A percentile compares a stretch with the other conserved stretches of the same genome.
Evolutionary conservation across 495 filamentous ascomycete species (phyloP).

Genomic region (Daldinia concentrica): DNA sequence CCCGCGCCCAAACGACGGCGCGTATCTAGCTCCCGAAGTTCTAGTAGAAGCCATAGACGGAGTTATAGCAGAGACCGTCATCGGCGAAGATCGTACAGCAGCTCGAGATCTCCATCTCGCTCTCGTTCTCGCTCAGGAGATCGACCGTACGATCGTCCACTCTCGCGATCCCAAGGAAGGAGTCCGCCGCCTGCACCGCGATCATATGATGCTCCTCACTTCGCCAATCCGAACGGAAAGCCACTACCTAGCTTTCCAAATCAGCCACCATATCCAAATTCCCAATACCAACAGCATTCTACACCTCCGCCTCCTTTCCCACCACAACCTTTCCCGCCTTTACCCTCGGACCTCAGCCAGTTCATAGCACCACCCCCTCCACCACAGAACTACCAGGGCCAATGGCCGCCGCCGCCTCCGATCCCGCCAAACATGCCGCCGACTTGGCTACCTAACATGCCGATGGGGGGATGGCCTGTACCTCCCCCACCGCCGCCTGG

Average conservation of each 20-base stretch:
- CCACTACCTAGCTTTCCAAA: conserved; percentile 32
- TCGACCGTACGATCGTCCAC: conserved; percentile 31
- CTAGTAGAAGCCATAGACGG: conserved; percentile 27
- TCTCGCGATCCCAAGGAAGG: conserved; percentile 56
- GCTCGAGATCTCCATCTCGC: conserved; percentile 51
- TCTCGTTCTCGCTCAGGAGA: conserved; percentile 51
- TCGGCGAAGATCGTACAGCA: conserved; percentile 49
- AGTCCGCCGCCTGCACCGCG: conserved; percentile 41
- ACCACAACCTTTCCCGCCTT: conserved; percentile 38
- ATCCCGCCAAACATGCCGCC: conserved; percentile 43
- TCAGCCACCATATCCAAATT: conserved; percentile 40
- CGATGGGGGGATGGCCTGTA: conserved; percentile 38
- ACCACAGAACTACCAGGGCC: conserved; percentile 59
- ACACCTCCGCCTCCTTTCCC: conserved; percentile 45
- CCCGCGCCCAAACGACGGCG: conserved; percentile 48
- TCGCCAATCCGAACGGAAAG: conserved; percentile 40
- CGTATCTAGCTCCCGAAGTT: conserved; percentile 43
- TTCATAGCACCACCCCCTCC: conserved; percentile 52
- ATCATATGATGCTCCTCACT: conserved; percentile 41
- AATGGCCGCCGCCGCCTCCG: conserved; percentile 58
- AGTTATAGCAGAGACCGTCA: conserved; percentile 61
- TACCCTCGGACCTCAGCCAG: conserved; percentile 42
- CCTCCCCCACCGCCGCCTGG: conserved; percentile 35
- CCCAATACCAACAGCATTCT: conserved; percentile 44
- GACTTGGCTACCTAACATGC: conserved; percentile 42